phyloP scores from a whole-genome alignment of 1,284 basidiomycete genomes.

The Ustilago tritici region DNA sequence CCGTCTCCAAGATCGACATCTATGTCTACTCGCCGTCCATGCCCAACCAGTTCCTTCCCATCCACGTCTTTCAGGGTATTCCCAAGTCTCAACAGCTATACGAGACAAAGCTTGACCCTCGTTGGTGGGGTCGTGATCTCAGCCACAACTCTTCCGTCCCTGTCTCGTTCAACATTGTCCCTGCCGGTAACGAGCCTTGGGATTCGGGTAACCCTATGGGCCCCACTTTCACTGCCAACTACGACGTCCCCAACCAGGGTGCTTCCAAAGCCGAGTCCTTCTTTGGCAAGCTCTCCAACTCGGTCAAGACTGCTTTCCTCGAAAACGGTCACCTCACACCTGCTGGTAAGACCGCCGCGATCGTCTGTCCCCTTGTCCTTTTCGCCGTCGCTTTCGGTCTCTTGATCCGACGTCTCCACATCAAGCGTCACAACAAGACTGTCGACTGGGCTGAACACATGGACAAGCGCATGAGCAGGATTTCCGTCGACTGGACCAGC shows the following conservation, averaged over 20 bases:
- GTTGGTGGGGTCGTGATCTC: conserved; percentile 63
- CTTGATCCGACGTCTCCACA: conserved; percentile 64
- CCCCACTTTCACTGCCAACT: conserved; percentile 60
- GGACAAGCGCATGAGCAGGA: conserved; percentile 67
- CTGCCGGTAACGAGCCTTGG: conserved; percentile 67
- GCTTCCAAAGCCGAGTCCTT: conserved; percentile 45
- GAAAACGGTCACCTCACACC: conserved; percentile 54
- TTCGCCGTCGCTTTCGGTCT: conserved; percentile 54
- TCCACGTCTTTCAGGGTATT: conserved; percentile 61
- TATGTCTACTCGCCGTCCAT: conserved; percentile 64
- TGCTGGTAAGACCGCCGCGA: conserved; percentile 64
- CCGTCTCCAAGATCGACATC: conserved; percentile 62
- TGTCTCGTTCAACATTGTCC: conserved; percentile 68
- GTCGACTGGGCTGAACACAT: conserved; percentile 67
- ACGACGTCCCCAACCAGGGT: conserved; percentile 55
- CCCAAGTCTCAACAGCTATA: conserved; percentile 47
- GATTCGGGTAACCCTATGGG: conserved; percentile 65
- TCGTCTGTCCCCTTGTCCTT: conserved; percentile 63
- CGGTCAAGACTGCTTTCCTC: conserved; percentile 60
- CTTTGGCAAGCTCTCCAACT: conserved; percentile 48
- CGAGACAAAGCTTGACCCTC: conserved; percentile 56
- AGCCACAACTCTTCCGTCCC: conserved; percentile 41
- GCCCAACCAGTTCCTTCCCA: conserved; percentile 51
- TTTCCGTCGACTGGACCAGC: conserved; percentile 63
- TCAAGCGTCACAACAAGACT: conserved; percentile 67